Evolutionary conservation across 2,329 filamentous ascomycete species (phyloP).

Genomic region (Davidsoniella neocaledoniae): DNA sequence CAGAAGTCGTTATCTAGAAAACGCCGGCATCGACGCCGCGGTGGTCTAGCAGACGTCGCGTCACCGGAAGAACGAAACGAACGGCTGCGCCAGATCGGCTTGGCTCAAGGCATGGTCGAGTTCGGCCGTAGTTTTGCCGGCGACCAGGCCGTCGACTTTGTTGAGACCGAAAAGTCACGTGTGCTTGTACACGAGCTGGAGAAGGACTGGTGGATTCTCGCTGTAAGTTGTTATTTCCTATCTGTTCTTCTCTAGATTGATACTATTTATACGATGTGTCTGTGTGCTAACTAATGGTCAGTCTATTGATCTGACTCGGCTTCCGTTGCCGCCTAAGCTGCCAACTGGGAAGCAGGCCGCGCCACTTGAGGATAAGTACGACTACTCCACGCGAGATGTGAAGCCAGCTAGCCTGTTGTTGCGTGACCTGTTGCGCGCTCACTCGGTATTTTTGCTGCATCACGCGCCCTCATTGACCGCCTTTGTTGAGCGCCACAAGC

Average conservation of each 20-base stretch:
- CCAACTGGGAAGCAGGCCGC: conserved; percentile 23
- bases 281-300: conserved; percentile 19
- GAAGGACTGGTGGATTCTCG: conserved; percentile 85
- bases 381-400: conserved; percentile 83
- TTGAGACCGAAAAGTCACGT: conserved; percentile 81
- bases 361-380: conserved; percentile 31
- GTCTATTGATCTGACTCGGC: conserved; percentile 66
- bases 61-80: conserved; percentile 61
- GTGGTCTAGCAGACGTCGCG: conserved; percentile 17
- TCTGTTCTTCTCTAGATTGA: not conserved
- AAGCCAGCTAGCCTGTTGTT: conserved; percentile 64
- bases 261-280: no score
- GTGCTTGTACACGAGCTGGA: conserved; percentile 80
- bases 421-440: conserved; percentile 66
- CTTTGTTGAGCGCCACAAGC: conserved; percentile 40
- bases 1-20: conserved; percentile 26
- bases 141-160: conserved; percentile 58
- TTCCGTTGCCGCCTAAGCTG: conserved; percentile 42
- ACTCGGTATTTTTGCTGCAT: conserved; percentile 73
- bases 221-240: conserved; percentile 33
- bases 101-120: conserved; percentile 90
- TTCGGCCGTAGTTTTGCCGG: conserved; percentile 80
- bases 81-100: conserved; percentile 76
- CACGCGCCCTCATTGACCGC: conserved; percentile 60
- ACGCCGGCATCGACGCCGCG: conserved; percentile 22